Conservation (phyloP, 345 rosid genomes). For the Lepidium aucheri region DNA sequence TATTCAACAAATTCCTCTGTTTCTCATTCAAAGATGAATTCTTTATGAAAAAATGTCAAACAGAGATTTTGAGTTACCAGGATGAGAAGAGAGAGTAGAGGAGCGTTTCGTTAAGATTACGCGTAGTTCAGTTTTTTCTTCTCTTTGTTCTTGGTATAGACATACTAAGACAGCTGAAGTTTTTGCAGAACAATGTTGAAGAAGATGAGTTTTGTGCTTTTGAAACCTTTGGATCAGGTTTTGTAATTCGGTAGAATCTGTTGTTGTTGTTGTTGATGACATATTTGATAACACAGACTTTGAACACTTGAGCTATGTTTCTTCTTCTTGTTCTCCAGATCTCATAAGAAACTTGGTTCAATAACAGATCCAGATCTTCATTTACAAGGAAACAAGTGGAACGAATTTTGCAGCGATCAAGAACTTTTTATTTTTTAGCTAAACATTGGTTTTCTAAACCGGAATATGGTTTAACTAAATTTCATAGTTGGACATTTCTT, state of each 20-base stretch:
- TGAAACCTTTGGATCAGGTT: constrained; percentile 12
- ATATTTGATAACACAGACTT: neutral
- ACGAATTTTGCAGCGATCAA: too few species aligned
- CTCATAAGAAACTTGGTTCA: neutral
- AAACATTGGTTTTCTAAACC: too few species aligned
- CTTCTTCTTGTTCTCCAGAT: constrained; percentile 12
- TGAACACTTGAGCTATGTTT: neutral
- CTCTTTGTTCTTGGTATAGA: constrained; percentile 38
- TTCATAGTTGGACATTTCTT: too few species aligned
- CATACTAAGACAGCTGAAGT: constrained; percentile 46
- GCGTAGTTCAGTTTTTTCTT: constrained; percentile 30
- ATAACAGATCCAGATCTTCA: neutral
- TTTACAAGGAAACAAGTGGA: too few species aligned
- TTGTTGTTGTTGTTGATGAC: constrained; percentile 12
- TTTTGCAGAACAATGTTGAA: constrained; percentile 8
- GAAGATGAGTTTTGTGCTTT: neutral
- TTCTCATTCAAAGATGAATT: neutral
- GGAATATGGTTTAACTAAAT: too few species aligned
- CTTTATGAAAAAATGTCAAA: neutral
- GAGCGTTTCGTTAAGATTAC: constrained; percentile 51
- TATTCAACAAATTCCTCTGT: constrained; percentile 8
- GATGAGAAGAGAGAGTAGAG: constrained; percentile 34
- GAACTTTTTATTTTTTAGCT: too few species aligned
- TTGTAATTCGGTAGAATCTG: neutral
- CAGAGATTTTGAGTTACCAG: constrained; percentile 23